These are phyloP conservation scores for Russula griseocarnosa DNA, from an alignment of 768 basidiomycete species.

Conservation along the genomic window DNA sequence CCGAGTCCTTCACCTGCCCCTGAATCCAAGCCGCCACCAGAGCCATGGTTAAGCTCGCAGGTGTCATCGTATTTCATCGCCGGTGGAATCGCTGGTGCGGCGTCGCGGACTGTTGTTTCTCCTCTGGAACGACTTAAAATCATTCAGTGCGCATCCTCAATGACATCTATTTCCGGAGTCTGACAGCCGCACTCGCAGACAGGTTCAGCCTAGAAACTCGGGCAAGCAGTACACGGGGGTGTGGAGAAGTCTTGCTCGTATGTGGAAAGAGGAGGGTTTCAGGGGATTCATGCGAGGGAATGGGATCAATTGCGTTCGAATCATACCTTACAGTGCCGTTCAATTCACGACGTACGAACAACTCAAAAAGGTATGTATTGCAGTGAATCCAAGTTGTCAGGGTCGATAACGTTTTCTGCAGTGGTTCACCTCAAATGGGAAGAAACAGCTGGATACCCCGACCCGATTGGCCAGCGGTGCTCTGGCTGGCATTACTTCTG, in stretches of 20 bases:
- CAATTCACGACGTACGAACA: constrained; percentile 89
- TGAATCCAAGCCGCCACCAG: constrained; percentile 12
- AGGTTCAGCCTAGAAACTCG: constrained; percentile 75
- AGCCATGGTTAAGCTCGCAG: constrained; percentile 35
- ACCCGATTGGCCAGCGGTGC: constrained; percentile 83
- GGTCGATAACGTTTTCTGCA: constrained; percentile 31
- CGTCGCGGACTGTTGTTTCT: constrained; percentile 87
- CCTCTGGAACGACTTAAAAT: constrained; percentile 94
- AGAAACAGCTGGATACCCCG: constrained; percentile 80
- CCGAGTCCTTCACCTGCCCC: not conserved
- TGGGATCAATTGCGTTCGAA: constrained; percentile 84
- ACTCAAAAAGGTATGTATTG: constrained; percentile 67
- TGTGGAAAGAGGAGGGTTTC: constrained; percentile 94
- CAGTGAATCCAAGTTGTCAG: not conserved
- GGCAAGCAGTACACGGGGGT: constrained; percentile 77
- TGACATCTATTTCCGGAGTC: not conserved
- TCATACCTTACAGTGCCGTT: constrained; percentile 87
- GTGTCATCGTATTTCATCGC: constrained; percentile 51
- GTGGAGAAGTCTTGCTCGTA: constrained; percentile 75
- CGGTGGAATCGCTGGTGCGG: constrained; percentile 53
- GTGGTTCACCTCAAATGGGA: constrained; percentile 68
- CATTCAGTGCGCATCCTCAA: constrained; percentile 65
- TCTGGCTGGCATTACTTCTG: constrained; percentile 89
- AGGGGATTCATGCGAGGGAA: constrained; percentile 93
- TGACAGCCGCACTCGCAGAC: constrained; percentile 45